These are phyloP conservation scores for Lipomyces starkeyi DNA, from an alignment of 805 yeast genomes.

Conservation along the genomic window DNA sequence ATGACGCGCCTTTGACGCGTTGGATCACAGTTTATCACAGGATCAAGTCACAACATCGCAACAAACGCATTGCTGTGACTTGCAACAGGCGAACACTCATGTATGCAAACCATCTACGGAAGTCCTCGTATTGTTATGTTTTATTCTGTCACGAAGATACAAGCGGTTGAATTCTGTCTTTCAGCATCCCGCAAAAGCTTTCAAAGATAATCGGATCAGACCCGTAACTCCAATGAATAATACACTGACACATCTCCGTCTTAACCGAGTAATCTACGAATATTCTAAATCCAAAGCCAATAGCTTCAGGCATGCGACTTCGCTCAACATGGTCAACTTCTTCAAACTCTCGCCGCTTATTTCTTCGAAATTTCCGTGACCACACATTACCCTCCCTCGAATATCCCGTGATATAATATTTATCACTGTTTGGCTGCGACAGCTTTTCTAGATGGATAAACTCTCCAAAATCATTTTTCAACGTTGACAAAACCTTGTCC, in stretches of 20 bases:
- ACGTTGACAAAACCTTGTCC: constrained; percentile 2
- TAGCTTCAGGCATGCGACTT: background rate
- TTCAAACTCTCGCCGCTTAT: constrained; percentile 15
- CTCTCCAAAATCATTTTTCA: constrained; percentile 16
- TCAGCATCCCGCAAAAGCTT: constrained; percentile 32
- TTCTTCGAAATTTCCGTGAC: constrained; percentile 34
- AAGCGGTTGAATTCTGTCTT: background rate
- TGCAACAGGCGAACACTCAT: background rate
- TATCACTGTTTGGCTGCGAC: background rate
- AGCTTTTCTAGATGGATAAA: constrained; percentile 9
- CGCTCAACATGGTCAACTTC: background rate
- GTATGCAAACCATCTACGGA: background rate
- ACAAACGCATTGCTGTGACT: background rate
- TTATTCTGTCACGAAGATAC: background rate
- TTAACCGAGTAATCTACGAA: background rate
- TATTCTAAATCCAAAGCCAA: constrained; percentile 15
- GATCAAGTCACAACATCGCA: background rate
- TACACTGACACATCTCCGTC: background rate
- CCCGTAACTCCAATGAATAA: constrained; percentile 28
- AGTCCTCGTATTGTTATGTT: background rate
- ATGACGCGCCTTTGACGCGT: background rate
- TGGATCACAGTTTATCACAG: background rate
- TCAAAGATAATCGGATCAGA: constrained; percentile 21
- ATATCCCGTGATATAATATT: constrained; percentile 14
- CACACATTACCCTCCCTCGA: constrained; percentile 30